Base-by-base conservation (phyloP, 352 stramenopile species). In the Thraustochytrium striatum region DNA sequence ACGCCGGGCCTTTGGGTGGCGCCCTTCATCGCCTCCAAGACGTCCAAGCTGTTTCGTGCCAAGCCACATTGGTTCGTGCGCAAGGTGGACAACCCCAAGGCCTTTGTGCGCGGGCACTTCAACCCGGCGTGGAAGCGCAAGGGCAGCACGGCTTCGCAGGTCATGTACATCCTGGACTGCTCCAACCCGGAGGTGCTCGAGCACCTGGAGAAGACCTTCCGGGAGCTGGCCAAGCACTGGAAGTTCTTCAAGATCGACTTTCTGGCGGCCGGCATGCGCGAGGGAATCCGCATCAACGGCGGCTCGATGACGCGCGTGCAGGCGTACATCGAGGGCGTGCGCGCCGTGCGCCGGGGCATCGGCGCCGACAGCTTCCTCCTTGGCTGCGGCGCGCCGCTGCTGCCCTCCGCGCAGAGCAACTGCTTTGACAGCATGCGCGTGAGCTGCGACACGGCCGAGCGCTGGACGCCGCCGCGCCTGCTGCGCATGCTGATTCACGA, bases 91-190 rank as follows among this genome's bases (percentile, higher is more conserved):
- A 52, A 19, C 21, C 19, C 19, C 21, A 52, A 43, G 21, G 19
- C 35, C 8, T 16, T 69, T 47, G 58, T 69, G 13, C 16, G 16
- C 25, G 58, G 58, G 13, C 58, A 69, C 58, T 16, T 69, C 58
- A 69, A 69, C 3, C 58, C 58, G 58, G 58, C 58, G 19, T 69
- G 58, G 58, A 69, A 69, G 33, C 58, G 58, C 58, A 69, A 1
- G 2, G 13, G 11, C 8, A 38, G 19, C 19, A 52, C 39, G 0
- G 35, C 58, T 16, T 41, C 21, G 21, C 32, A 41, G 58, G 58
- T 69, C 35, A 69, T 69, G 58, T 69, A 69, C 58, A 47, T 69
- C 8, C 39, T 69, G n/a, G 58, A 69, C 39, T 30, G 32, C 35
- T 41, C 21, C 32, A 43, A 38, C 8, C 58, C 58, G 21, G 39